These are phyloP conservation scores for Teunomyces atbi DNA, from an alignment of 805 yeast genomes.

Conservation along the genomic window DNA sequence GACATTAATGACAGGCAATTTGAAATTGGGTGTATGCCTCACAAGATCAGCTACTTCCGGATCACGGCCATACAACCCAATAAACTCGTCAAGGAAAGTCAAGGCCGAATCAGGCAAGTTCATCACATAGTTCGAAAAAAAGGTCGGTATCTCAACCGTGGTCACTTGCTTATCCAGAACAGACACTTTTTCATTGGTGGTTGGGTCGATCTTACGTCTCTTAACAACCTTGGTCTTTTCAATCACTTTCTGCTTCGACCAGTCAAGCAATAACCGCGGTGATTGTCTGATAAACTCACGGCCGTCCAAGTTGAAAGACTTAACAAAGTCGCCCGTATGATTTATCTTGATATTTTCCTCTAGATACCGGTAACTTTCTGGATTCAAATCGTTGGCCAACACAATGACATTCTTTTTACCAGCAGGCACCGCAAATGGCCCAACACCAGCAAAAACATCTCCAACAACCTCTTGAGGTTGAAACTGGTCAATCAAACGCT, in stretches of 20 bases:
- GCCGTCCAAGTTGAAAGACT: slow-evolving; percentile 75
- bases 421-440: slow-evolving; percentile 97
- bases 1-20: slow-evolving; percentile 75
- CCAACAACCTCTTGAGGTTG: slow-evolving; percentile 72
- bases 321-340: slow-evolving; percentile 58
- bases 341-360: slow-evolving; percentile 61
- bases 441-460: slow-evolving; percentile 98
- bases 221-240: slow-evolving; percentile 33
- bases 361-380: slow-evolving; percentile 75
- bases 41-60: slow-evolving; percentile 36
- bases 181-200: slow-evolving; percentile 22
- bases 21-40: slow-evolving; percentile 43
- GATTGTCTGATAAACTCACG: slow-evolving; percentile 71
- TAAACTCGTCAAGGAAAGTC: slow-evolving; percentile 72
- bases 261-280: slow-evolving; percentile 49
- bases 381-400: slow-evolving; percentile 91
- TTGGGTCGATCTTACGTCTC: slow-evolving; percentile 34
- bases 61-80: slow-evolving; percentile 60
- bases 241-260: slow-evolving; percentile 35
- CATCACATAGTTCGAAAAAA: slow-evolving; percentile 80
- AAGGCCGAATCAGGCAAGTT: slow-evolving; percentile 93
- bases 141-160: slow-evolving; percentile 47
- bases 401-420: slow-evolving; percentile 79
- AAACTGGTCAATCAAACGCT: slow-evolving; percentile 64
- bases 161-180: slow-evolving; percentile 17